Base-by-base conservation (phyloP, 768 basidiomycete species). In the Leccinum longicurvipes region DNA sequence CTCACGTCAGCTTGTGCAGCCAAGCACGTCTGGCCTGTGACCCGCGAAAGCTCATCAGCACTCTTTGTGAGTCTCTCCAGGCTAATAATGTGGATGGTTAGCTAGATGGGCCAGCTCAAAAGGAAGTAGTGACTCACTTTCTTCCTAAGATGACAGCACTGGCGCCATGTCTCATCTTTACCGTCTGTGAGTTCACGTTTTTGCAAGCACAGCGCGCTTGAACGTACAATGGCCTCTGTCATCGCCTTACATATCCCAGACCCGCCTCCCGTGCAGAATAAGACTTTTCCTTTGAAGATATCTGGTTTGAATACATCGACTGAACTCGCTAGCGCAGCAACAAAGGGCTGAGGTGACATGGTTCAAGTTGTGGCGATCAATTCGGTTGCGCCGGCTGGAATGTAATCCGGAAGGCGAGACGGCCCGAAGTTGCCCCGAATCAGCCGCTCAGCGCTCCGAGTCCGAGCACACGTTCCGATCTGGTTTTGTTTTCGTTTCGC, bases 171-270 rank as follows among this genome's bases (percentile, higher is more conserved):
- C 79, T 79, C 89, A 91, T 89, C 90, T 92, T 60, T 17, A 23
- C 17, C 4, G 25, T 15, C 21, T 51, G 54, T 68, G 27, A 56
- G 59, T 47, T 39, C 19, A 25, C 48, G 42, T 51, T 28, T 27
- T 32, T 36, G 34, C 4, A 25, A 9, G 21, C 28, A 25, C 1
- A 25, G 12, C 28, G 11, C n/a, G 15, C 31, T 11, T 48, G 19
- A 41, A 72, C 84, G 48, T 71, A 94, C 91, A 65, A 96, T 76
- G 21, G 86, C 82, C 66, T 91, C 83, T 32, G 89, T 89, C 87
- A 96, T 94, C 48, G 76, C 82, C 62, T 87, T 86, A 75, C 94
- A 93, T 73, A 99, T 98, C 15, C 95, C 96, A 56, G 91, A 91
- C 2, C 89, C 89, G 15, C 93, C 94, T 34, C 93, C 94, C 0